These are phyloP conservation scores for Populus ilicifolia DNA, from an alignment of 345 rosid species.

Conservation along the genomic window DNA sequence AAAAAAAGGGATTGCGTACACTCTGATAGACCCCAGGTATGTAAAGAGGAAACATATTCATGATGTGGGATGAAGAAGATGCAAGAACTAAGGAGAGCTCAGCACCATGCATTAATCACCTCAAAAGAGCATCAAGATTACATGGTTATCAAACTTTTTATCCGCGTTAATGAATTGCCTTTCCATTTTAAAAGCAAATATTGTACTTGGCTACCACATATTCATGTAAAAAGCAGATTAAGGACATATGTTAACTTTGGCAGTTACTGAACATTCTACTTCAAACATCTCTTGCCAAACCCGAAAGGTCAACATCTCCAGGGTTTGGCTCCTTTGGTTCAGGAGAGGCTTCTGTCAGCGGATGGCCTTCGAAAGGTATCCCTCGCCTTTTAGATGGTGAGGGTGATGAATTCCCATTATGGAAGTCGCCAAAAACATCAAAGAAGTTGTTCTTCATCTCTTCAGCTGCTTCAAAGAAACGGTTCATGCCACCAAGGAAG, in stretches of 20 bases:
- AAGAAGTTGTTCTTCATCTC: slow-evolving; percentile 61
- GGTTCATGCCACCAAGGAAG: slow-evolving; percentile 51
- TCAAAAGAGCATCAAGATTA: too few relatives aligned
- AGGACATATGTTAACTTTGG: background rate
- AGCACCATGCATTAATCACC: too few relatives aligned
- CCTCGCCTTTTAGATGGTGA: slow-evolving; percentile 39
- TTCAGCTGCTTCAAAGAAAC: slow-evolving; percentile 68
- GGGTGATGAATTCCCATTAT: slow-evolving; percentile 26
- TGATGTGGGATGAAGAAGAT: too few relatives aligned
- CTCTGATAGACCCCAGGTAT: too few relatives aligned
- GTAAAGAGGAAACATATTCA: background rate
- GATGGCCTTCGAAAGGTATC: slow-evolving; percentile 47
- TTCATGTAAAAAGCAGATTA: too few relatives aligned
- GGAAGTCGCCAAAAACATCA: slow-evolving; percentile 43
- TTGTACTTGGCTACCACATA: too few relatives aligned
- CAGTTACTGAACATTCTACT: background rate
- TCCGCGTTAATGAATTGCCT: background rate
- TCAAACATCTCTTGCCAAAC: slow-evolving; percentile 66
- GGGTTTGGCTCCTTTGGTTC: slow-evolving; percentile 20
- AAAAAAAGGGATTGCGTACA: too few relatives aligned
- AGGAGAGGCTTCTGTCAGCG: slow-evolving; percentile 30
- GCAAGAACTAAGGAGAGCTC: too few relatives aligned
- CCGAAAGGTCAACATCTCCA: slow-evolving; percentile 51
- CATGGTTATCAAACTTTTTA: background rate
- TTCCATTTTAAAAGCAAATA: background rate